Percentiles rank a stretch among this genome's conserved stretches.
Conservation (phyloP, 164 flowering plant species). For the Vitis labrusca region DNA sequence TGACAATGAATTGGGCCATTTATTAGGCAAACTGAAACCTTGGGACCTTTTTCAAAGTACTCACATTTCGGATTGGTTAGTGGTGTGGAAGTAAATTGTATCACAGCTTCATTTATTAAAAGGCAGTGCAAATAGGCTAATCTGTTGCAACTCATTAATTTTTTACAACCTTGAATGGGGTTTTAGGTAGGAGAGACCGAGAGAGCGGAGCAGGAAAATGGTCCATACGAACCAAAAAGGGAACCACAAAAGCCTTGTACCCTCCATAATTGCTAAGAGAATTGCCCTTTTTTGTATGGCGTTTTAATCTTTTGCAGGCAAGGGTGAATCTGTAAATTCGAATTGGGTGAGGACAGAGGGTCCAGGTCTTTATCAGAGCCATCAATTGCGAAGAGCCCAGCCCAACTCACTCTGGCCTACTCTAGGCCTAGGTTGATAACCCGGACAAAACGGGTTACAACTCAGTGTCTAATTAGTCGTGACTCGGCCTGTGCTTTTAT, state of each 20-base stretch:
- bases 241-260: too few species aligned
- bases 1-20: too few species aligned
- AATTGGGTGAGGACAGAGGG: slow-evolving; percentile 7
- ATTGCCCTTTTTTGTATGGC: too few species aligned
- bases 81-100: too few species aligned
- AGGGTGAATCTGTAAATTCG: slow-evolving; percentile 6
- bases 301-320: neutral
- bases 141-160: too few species aligned
- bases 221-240: slow-evolving; percentile 2
- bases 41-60: too few species aligned
- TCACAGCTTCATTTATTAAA: too few species aligned
- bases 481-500: slow-evolving; percentile 9
- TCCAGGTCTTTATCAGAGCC: slow-evolving; percentile 23
- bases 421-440: slow-evolving; percentile 11
- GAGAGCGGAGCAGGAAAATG: neutral
- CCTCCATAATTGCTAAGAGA: too few species aligned
- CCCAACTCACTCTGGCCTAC: neutral
- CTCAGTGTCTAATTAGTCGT: slow-evolving; percentile 18
- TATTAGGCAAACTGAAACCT: too few species aligned
- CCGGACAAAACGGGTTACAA: slow-evolving; percentile 46
- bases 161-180: too few species aligned
- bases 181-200: neutral
- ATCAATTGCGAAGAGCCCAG: slow-evolving; percentile 33
- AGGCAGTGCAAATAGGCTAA: too few species aligned
- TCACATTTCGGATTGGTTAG: too few species aligned